Evolutionary conservation across 805 yeast genomes (phyloP), one percentile per base, ranked within the genome.

Genomic region (Suhomyces sp.): DNA sequence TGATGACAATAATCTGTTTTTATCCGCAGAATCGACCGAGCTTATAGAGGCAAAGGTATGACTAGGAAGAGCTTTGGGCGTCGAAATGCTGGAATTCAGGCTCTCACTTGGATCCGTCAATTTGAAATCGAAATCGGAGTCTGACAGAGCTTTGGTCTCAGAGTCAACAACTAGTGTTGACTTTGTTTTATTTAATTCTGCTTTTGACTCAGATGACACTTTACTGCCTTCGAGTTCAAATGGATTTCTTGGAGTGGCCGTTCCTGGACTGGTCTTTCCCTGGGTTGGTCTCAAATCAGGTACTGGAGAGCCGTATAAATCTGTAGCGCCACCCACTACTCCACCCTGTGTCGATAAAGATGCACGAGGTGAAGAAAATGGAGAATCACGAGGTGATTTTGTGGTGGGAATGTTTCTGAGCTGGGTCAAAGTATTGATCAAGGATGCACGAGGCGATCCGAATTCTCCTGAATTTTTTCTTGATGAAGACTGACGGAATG

Each of bases 311-410:
- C 50, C 47, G 21, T 39, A 44, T 27, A 62, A 52, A 20, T 62
- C 67, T n/a, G 47, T 44, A 12, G 22, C 40, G 5, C 45, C 47
- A 3, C 35, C 33, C 21, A 21, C 22, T 5, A 13, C 47, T 15
- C 53, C 52, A 6, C 65, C 67, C 50, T 62, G 71, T 22, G 67
- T 72, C 2, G 80, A 75, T 4, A 78, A 49, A 0, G 83, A 79
- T 1, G 80, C 76, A 52, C 84, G 70, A 20, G 84, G 83, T 0
- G 83, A 78, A 2, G 70, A 53, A 44, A 69, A 69, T 2, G 78
- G 74, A 1, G 78, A 72, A 0, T 62, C 70, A 39, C 62, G 61
- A 1, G 78, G 76, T 2, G 78, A 73, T 51, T 59, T 65, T 1
- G 69, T 48, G 2, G 58, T 40, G 1, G 76, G 76, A 12, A 73